These are phyloP conservation scores for Fonsecaea pedrosoi DNA, from an alignment of 2,329 filamentous ascomycete species.

Conservation along the genomic window DNA sequence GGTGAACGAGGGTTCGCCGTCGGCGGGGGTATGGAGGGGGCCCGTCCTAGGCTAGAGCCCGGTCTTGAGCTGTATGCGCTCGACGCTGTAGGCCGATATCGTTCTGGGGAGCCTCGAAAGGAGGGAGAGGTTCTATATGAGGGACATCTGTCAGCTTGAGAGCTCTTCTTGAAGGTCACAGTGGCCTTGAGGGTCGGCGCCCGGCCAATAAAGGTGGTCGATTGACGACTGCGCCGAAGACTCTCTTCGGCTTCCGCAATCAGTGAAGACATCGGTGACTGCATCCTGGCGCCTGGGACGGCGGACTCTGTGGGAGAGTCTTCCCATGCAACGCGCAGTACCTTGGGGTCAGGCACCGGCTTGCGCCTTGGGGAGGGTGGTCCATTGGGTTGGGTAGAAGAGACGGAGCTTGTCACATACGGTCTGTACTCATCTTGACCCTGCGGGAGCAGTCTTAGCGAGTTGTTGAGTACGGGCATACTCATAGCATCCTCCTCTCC, in stretches of 20 bases:
- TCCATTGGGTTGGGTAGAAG: conserved; percentile 28
- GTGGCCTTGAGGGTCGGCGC: conserved; percentile 39
- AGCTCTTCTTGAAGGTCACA: conserved; percentile 38
- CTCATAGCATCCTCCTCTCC: conserved; percentile 44
- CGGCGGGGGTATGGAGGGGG: conserved; percentile 52
- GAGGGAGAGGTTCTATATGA: conserved; percentile 36
- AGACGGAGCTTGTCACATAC: conserved; percentile 46
- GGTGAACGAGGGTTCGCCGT: conserved; percentile 52
- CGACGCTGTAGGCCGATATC: conserved; percentile 45
- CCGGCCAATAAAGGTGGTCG: conserved; percentile 30
- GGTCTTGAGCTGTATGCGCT: conserved; percentile 48
- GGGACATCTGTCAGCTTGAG: conserved; percentile 41
- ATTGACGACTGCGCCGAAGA: conserved; percentile 29
- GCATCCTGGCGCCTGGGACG: conserved; percentile 27
- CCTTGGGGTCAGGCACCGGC: conserved; percentile 29
- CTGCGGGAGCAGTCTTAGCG: conserved; percentile 55
- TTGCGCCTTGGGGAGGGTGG: conserved; percentile 36
- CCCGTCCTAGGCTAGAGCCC: conserved; percentile 51
- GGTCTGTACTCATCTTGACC: conserved; percentile 48
- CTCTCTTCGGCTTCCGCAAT: conserved; percentile 34
- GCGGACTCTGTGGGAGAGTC: conserved; percentile 26
- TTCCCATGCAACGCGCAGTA: conserved; percentile 35
- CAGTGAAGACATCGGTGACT: conserved; percentile 37
- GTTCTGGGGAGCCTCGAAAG: conserved; percentile 42
- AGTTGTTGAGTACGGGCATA: conserved; percentile 47